phyloP scores from a whole-genome alignment of 2,329 filamentous ascomycete species.

The Hypoxylon sp. region DNA sequence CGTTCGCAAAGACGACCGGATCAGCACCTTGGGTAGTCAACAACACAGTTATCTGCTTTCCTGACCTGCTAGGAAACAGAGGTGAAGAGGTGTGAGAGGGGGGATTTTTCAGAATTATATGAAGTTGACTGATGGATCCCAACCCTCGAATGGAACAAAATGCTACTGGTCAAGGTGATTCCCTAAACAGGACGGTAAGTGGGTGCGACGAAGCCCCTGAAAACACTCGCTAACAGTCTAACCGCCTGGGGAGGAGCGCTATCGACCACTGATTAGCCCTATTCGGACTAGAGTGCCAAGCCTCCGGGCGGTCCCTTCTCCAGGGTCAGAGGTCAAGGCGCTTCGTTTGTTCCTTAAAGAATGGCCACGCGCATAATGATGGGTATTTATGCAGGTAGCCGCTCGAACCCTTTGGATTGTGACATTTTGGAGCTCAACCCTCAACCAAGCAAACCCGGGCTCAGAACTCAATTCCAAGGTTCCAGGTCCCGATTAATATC shows the following conservation, averaged over 20 bases:
- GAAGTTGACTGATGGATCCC: slow-evolving; percentile 41
- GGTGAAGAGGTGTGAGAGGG: slow-evolving; percentile 23
- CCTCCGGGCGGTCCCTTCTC: slow-evolving; percentile 29
- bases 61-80: slow-evolving; percentile 23
- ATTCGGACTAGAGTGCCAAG: slow-evolving; percentile 33
- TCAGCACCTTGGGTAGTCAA: slow-evolving; percentile 1
- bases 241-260: slow-evolving; percentile 35
- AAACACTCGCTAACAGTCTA: slow-evolving; percentile 37
- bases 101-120: slow-evolving; percentile 41
- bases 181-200: slow-evolving; percentile 41
- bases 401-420: slow-evolving; percentile 8
- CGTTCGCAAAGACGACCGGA: slow-evolving; percentile 10
- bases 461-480: background rate
- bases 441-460: too few relatives aligned
- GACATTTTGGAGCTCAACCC: slow-evolving; percentile 18
- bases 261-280: slow-evolving; percentile 29
- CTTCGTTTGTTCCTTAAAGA: slow-evolving; percentile 29
- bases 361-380: slow-evolving; percentile 24
- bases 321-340: slow-evolving; percentile 19
- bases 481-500: slow-evolving; percentile 12
- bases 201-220: slow-evolving; percentile 43
- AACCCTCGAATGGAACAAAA: slow-evolving; percentile 39
- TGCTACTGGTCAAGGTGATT: slow-evolving; percentile 42
- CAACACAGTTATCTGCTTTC: slow-evolving; percentile 9
- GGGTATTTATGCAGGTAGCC: slow-evolving; percentile 29